Conservation (phyloP, 495 filamentous ascomycete species). For the Podospora sp. region DNA sequence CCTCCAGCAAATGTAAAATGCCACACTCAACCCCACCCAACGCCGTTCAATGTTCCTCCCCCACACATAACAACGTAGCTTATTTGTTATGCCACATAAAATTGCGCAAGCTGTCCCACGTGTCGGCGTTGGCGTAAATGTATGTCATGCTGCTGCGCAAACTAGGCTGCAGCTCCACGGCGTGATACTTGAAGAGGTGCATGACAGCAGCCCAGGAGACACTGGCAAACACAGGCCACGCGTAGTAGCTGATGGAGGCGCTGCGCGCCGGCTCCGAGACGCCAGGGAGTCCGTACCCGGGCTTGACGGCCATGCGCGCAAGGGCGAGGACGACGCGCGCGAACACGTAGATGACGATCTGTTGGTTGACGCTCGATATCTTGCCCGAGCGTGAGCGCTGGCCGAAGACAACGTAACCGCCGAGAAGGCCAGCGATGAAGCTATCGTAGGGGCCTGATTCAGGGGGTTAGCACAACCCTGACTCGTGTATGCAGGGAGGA, state of each 20-base stretch:
- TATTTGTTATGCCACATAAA: conserved; percentile 85
- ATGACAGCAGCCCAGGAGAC: conserved; percentile 90
- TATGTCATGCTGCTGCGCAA: conserved; percentile 97
- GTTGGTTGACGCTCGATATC: conserved; percentile 84
- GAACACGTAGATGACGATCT: conserved; percentile 98
- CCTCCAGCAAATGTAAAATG: background rate
- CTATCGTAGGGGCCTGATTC: conserved; percentile 67
- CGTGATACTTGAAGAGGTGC: conserved; percentile 92
- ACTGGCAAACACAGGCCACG: conserved; percentile 89
- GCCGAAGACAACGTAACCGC: conserved; percentile 93
- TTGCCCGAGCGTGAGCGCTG: conserved; percentile 60
- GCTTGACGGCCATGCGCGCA: conserved; percentile 78
- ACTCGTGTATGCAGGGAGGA: background rate
- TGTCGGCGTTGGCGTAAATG: conserved; percentile 83
- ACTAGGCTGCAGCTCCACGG: conserved; percentile 84
- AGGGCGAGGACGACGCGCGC: conserved; percentile 83
- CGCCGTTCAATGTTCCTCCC: conserved; percentile 16
- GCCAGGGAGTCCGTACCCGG: conserved; percentile 50
- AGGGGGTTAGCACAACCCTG: background rate
- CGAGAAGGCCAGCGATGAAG: conserved; percentile 87
- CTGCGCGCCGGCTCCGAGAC: conserved; percentile 42
- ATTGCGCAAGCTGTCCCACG: conserved; percentile 80
- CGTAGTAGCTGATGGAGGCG: conserved; percentile 61
- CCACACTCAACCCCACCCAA: conserved; percentile 6
- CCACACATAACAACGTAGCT: background rate